phyloP scores from a whole-genome alignment of 2,329 filamentous ascomycete genomes.

The Domatiomyces globalis region DNA sequence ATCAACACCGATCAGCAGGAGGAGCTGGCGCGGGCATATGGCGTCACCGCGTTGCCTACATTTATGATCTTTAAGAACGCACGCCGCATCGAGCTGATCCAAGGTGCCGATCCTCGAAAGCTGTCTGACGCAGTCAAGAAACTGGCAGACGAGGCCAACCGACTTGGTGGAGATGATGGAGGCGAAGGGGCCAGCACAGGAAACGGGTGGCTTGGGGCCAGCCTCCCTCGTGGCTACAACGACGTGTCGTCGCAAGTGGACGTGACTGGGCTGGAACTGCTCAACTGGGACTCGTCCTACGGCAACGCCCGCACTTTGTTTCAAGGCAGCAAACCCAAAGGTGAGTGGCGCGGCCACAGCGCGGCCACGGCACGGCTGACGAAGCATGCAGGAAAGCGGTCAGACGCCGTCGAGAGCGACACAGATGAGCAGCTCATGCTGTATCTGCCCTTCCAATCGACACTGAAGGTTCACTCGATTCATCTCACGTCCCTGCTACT shows the following conservation, averaged over 20 bases:
- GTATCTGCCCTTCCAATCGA: slow-evolving; percentile 76
- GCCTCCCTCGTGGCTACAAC: slow-evolving; percentile 62
- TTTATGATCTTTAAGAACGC: slow-evolving; percentile 76
- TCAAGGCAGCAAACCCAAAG: slow-evolving; percentile 46
- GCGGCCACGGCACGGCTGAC: slow-evolving; percentile 38
- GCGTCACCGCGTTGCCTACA: slow-evolving; percentile 69
- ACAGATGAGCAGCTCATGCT: slow-evolving; percentile 94
- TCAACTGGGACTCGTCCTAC: slow-evolving; percentile 70
- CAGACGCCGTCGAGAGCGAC: slow-evolving; percentile 91
- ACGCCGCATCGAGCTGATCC: slow-evolving; percentile 51
- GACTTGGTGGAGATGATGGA: slow-evolving; percentile 26
- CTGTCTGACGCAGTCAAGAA: slow-evolving; percentile 59
- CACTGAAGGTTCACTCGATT: slow-evolving; percentile 73
- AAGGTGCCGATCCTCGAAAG: slow-evolving; percentile 57
- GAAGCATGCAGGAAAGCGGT: slow-evolving; percentile 36
- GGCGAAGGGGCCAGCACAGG: slow-evolving; percentile 31
- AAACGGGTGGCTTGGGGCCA: slow-evolving; percentile 55
- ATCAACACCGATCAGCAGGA: slow-evolving; percentile 68
- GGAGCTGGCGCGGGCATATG: slow-evolving; percentile 59
- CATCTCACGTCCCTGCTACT: slow-evolving; percentile 72
- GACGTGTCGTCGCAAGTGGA: slow-evolving; percentile 79
- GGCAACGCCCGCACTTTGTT: slow-evolving; percentile 64
- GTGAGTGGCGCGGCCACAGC: slow-evolving; percentile 31
- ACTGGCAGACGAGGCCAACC: slow-evolving; percentile 50
- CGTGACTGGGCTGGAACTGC: slow-evolving; percentile 61